Evolutionary conservation across 345 rosid species (phyloP).

Genomic region (Boechera stricta): DNA sequence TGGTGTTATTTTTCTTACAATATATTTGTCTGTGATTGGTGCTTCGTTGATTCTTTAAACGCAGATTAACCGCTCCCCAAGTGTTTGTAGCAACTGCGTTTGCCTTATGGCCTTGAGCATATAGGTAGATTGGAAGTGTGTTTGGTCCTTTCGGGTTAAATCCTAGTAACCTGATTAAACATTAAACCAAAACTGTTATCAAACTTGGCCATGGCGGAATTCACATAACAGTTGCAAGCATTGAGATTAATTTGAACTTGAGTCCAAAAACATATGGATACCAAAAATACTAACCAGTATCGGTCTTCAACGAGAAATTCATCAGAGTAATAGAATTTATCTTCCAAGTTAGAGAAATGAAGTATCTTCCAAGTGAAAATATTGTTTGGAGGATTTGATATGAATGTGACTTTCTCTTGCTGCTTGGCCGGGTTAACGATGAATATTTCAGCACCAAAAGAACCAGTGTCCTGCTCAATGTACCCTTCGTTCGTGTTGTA

Average conservation of each 20-base stretch:
- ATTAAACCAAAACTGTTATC: not conserved
- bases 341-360: slow-evolving; percentile 41
- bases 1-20: slow-evolving; percentile 25
- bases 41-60: slow-evolving; percentile 39
- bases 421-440: slow-evolving; percentile 11
- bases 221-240: not conserved
- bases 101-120: slow-evolving; percentile 24
- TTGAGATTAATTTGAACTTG: not conserved
- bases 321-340: slow-evolving; percentile 29
- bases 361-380: slow-evolving; percentile 44
- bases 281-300: slow-evolving; percentile 43
- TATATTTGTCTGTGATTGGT: slow-evolving; percentile 19
- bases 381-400: slow-evolving; percentile 38
- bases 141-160: slow-evolving; percentile 41
- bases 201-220: not conserved
- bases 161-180: slow-evolving; percentile 42
- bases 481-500: slow-evolving; percentile 40
- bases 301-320: slow-evolving; percentile 39
- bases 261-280: not conserved
- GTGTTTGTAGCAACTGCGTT: slow-evolving; percentile 33
- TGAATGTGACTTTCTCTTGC: slow-evolving; percentile 40
- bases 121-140: slow-evolving; percentile 37
- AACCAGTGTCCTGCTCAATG: slow-evolving; percentile 26
- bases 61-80: slow-evolving; percentile 44
- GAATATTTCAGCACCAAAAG: slow-evolving; percentile 55